These are phyloP conservation scores for Penicillium sp. DNA, from an alignment of 2,329 filamentous ascomycete species.

Conservation along the genomic window DNA sequence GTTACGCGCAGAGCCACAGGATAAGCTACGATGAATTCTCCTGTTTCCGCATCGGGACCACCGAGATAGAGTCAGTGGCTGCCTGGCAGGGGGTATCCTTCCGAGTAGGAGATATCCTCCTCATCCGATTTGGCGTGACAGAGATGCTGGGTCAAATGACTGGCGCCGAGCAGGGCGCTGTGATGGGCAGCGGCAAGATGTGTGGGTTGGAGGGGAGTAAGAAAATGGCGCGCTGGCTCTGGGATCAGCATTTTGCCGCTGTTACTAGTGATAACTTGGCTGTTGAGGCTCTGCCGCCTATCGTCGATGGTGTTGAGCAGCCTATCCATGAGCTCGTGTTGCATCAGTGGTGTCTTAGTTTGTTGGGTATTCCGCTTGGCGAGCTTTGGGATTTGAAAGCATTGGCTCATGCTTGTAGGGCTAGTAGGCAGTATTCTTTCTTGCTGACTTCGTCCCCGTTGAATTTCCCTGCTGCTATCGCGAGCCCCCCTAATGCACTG, in stretches of 20 bases:
- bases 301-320: slow-evolving; percentile 13
- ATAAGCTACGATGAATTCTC: slow-evolving; percentile 58
- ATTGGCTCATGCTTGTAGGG: slow-evolving; percentile 39
- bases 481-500: slow-evolving; percentile 32
- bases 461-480: slow-evolving; percentile 42
- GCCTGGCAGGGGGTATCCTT: slow-evolving; percentile 18
- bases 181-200: slow-evolving; percentile 5
- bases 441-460: slow-evolving; percentile 46
- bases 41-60: slow-evolving; percentile 14
- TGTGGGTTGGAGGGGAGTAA: slow-evolving; percentile 48
- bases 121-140: slow-evolving; percentile 25
- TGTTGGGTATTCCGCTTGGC: slow-evolving; percentile 47
- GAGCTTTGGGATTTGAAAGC: slow-evolving; percentile 48
- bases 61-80: slow-evolving; percentile 22
- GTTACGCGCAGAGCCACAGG: slow-evolving; percentile 56
- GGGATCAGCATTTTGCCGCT: slow-evolving; percentile 51
- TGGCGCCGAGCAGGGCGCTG: slow-evolving; percentile 13
- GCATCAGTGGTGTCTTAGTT: slow-evolving; percentile 43
- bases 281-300: slow-evolving; percentile 27
- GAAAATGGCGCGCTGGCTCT: slow-evolving; percentile 54
- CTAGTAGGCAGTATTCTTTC: slow-evolving; percentile 43
- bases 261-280: slow-evolving; percentile 28
- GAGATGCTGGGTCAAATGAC: slow-evolving; percentile 17
- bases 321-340: slow-evolving; percentile 23
- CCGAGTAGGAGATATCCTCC: slow-evolving; percentile 20